Percentiles rank a stretch among this genome's conserved stretches.
These are phyloP conservation scores for Scalesia atractyloides DNA, from an alignment of 129 eudicot genomes.

Conservation along the genomic window DNA sequence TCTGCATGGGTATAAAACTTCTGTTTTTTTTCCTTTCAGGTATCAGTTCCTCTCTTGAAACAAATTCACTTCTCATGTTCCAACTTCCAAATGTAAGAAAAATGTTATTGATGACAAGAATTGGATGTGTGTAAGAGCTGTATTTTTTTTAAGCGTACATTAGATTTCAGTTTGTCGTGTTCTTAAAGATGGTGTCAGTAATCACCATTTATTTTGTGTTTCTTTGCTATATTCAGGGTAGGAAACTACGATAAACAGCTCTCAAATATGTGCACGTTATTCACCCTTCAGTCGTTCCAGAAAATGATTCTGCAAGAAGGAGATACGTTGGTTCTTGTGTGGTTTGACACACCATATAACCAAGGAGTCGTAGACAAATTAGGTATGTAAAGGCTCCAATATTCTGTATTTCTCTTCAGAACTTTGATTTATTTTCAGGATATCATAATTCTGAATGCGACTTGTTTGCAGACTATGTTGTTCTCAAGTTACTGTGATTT, in stretches of 20 bases:
- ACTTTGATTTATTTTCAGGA: not conserved
- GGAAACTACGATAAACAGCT: constrained; percentile 67
- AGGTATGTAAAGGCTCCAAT: constrained; percentile 43
- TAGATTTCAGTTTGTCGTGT: too few relatives aligned
- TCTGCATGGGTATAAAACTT: constrained; percentile 41
- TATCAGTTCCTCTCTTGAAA: constrained; percentile 35
- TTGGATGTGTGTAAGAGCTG: too few relatives aligned
- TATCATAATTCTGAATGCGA: constrained; percentile 8
- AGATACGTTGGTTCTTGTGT: constrained; percentile 96
- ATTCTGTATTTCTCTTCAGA: constrained; percentile 8
- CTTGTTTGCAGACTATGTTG: not conserved
- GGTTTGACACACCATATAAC: constrained; percentile 95
- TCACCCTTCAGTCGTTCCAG: constrained; percentile 85
- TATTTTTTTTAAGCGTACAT: too few relatives aligned
- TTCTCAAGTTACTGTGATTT: not conserved
- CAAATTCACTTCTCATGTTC: constrained; percentile 6
- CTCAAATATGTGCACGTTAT: constrained; percentile 67
- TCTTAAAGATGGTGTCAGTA: not conserved
- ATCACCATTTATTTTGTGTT: constrained; percentile 2
- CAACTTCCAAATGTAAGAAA: not conserved
- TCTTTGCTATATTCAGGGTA: constrained; percentile 44
- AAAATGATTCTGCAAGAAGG: constrained; percentile 98
- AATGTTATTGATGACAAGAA: constrained; percentile 7
- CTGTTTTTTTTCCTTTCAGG: constrained; percentile 86
- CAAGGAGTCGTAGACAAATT: constrained; percentile 98